A percentile compares a stretch with the other conserved stretches of the same genome.
These are phyloP conservation scores for Marasmius fiardii DNA, from an alignment of 1,284 basidiomycete genomes.

Conservation along the genomic window DNA sequence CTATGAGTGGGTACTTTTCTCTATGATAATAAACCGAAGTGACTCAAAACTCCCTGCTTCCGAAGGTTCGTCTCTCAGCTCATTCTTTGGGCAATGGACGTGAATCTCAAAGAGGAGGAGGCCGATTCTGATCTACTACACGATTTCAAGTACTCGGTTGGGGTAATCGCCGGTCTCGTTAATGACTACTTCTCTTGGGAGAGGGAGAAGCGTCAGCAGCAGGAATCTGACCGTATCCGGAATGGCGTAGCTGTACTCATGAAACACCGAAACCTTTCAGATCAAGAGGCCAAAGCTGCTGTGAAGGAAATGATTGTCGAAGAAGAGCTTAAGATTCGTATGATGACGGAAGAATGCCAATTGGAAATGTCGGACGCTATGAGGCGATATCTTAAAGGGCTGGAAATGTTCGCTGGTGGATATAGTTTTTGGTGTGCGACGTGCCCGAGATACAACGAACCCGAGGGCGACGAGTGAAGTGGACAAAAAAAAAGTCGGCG, in stretches of 20 bases:
- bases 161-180: slow-evolving; percentile 17
- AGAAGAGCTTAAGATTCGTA: slow-evolving; percentile 16
- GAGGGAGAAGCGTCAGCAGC: slow-evolving; percentile 16
- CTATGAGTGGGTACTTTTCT: slow-evolving; percentile 17
- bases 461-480: slow-evolving; percentile 10
- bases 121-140: slow-evolving; percentile 6
- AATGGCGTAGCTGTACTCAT: slow-evolving; percentile 20
- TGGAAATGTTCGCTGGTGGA: slow-evolving; percentile 18
- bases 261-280: slow-evolving; percentile 16
- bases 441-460: slow-evolving; percentile 16
- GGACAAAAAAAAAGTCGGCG: too few species aligned
- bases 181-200: slow-evolving; percentile 25
- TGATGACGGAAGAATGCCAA: neutral
- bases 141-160: slow-evolving; percentile 17
- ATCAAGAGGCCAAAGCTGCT: slow-evolving; percentile 13
- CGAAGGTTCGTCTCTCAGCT: slow-evolving; percentile 12
- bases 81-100: slow-evolving; percentile 19
- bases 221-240: slow-evolving; percentile 15
- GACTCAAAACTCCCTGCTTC: too few species aligned
- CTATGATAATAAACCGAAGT: too few species aligned
- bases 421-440: slow-evolving; percentile 20
- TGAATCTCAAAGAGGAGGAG: slow-evolving; percentile 14
- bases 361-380: slow-evolving; percentile 5
- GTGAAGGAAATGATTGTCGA: slow-evolving; percentile 19
- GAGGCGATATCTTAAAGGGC: slow-evolving; percentile 14